phyloP scores from a whole-genome alignment of 2,329 filamentous ascomycete genomes.

The Fusarium lyarnte region DNA sequence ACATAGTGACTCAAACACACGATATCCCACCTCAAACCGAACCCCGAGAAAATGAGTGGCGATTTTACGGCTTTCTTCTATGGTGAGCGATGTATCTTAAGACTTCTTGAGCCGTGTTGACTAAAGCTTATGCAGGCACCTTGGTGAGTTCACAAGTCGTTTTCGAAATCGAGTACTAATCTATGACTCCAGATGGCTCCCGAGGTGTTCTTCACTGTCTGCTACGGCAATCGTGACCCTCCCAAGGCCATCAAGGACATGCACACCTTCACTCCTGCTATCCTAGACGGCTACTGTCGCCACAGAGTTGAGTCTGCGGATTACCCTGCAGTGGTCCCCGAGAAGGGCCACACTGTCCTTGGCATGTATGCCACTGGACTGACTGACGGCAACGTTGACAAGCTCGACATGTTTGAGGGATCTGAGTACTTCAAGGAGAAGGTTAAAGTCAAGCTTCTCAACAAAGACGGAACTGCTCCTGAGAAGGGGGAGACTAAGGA shows the following conservation, averaged over 20 bases:
- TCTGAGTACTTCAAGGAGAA: constrained; percentile 71
- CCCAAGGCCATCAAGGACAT: constrained; percentile 63
- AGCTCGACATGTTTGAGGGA: constrained; percentile 87
- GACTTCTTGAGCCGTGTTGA: background rate
- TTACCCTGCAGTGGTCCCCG: constrained; percentile 80
- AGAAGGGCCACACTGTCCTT: constrained; percentile 67
- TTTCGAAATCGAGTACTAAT: constrained; percentile 27
- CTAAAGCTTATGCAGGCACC: constrained; percentile 43
- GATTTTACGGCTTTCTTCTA: constrained; percentile 66
- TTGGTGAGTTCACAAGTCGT: constrained; percentile 43
- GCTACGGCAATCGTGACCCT: constrained; percentile 68
- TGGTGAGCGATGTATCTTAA: constrained; percentile 51
- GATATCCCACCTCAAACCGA: background rate
- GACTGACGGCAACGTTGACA: constrained; percentile 77
- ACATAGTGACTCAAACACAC: background rate
- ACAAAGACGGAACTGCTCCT: constrained; percentile 51
- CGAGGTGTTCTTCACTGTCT: constrained; percentile 85
- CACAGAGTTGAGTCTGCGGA: constrained; percentile 74
- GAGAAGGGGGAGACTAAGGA: constrained; percentile 58
- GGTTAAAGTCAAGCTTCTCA: constrained; percentile 63
- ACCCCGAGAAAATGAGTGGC: constrained; percentile 50
- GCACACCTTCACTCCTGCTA: constrained; percentile 74
- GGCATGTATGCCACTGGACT: constrained; percentile 83
- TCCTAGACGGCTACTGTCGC: constrained; percentile 79
- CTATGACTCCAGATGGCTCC: constrained; percentile 73